Conservation (phyloP, 306 rosid species). For the Pyrus communis region DNA sequence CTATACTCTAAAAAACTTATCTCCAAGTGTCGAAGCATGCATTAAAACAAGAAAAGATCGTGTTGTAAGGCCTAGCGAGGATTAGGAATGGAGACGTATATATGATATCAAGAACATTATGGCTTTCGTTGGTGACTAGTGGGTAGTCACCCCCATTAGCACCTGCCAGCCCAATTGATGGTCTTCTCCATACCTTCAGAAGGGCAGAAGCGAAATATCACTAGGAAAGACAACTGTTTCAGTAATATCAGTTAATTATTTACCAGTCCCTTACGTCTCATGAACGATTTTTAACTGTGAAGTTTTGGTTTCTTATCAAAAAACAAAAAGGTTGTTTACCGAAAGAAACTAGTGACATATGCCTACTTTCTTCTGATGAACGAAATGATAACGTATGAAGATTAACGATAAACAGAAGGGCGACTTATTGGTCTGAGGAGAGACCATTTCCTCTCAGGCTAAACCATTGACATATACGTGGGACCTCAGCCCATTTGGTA, state of each 20-base stretch:
- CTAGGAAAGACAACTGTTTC: neutral
- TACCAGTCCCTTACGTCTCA: neutral
- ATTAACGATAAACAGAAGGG: neutral
- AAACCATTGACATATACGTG: neutral
- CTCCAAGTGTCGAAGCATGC: neutral
- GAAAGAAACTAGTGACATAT: neutral
- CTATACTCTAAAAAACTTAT: neutral
- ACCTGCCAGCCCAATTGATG: conserved; percentile 64
- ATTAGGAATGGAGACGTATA: conserved; percentile 78
- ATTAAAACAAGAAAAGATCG: conserved; percentile 1
- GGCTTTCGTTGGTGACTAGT: conserved; percentile 70
- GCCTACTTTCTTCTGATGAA: neutral
- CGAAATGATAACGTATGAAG: neutral
- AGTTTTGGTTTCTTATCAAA: neutral
- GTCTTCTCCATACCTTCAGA: conserved; percentile 80
- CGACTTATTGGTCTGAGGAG: neutral
- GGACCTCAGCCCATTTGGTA: neutral
- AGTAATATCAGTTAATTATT: neutral
- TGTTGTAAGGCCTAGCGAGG: conserved; percentile 43
- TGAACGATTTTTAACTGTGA: neutral
- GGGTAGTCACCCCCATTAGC: conserved; percentile 81
- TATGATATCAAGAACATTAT: conserved; percentile 74
- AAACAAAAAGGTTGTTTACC: neutral
- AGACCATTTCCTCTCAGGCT: neutral
- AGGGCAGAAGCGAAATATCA: conserved; percentile 3